These are phyloP conservation scores for Apocynum venetum DNA, from an alignment of 257 asterid species.

Conservation along the genomic window DNA sequence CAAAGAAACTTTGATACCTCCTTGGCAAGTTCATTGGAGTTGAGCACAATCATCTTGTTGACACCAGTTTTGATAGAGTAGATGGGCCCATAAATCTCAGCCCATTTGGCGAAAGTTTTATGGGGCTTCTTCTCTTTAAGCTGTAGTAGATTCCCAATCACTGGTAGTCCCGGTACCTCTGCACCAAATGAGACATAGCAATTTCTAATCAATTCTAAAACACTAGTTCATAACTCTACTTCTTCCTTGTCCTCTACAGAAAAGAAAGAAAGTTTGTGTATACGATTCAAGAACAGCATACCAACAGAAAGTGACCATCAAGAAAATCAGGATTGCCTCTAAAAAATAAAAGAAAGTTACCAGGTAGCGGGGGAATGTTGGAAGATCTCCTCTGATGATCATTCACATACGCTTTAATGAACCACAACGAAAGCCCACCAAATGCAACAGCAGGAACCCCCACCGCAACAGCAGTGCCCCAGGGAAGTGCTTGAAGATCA, in stretches of 20 bases:
- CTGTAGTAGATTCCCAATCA: slow-evolving; percentile 77
- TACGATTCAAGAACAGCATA: neutral
- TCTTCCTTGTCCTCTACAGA: no score
- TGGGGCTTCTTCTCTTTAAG: slow-evolving; percentile 85
- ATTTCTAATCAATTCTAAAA: neutral
- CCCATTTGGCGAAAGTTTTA: slow-evolving; percentile 83
- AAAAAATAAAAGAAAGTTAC: slow-evolving; percentile 18
- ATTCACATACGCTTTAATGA: slow-evolving; percentile 29
- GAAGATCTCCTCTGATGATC: slow-evolving; percentile 42
- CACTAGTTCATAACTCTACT: no score
- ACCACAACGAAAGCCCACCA: slow-evolving; percentile 53
- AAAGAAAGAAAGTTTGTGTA: neutral
- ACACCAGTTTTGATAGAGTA: slow-evolving; percentile 77
- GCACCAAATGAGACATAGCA: slow-evolving; percentile 26
- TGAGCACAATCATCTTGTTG: slow-evolving; percentile 61
- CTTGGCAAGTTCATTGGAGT: slow-evolving; percentile 59
- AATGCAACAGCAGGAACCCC: slow-evolving; percentile 61
- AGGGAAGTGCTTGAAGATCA: slow-evolving; percentile 40
- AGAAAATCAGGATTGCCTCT: no score
- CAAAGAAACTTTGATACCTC: slow-evolving; percentile 42
- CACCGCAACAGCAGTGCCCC: slow-evolving; percentile 38
- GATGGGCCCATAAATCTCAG: slow-evolving; percentile 71
- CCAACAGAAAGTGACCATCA: neutral
- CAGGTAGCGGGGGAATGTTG: slow-evolving; percentile 49
- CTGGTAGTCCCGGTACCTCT: slow-evolving; percentile 78